Percentiles rank a stretch among this genome's conserved stretches.
Conservation (phyloP, 164 flowering plant species). For the Umbellularia californica region DNA sequence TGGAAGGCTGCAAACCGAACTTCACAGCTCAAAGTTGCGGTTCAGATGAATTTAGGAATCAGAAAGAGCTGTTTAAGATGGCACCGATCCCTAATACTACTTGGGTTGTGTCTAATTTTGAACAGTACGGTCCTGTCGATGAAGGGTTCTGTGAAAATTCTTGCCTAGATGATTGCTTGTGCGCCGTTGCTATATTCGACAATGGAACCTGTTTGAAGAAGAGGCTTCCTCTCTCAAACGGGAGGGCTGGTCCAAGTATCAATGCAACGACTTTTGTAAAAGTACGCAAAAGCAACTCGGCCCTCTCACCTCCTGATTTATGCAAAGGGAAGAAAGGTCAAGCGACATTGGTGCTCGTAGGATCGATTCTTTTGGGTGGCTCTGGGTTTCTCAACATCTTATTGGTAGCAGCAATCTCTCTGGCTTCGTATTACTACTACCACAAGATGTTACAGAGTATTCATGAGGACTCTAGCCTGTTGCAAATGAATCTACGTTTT, state of each 20-base stretch:
- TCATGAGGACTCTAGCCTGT: background rate
- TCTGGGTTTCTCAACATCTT: constrained; percentile 10
- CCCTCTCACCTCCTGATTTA: background rate
- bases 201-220: constrained; percentile 43
- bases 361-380: constrained; percentile 9
- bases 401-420: background rate
- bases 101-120: constrained; percentile 40
- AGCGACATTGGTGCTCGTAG: background rate
- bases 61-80: background rate
- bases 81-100: constrained; percentile 18
- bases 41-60: background rate
- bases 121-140: background rate
- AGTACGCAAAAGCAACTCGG: constrained; percentile 14
- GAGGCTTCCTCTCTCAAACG: constrained; percentile 37
- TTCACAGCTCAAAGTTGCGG: constrained; percentile 29
- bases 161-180: constrained; percentile 49
- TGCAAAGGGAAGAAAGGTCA: background rate
- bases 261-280: constrained; percentile 28
- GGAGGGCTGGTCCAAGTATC: constrained; percentile 12
- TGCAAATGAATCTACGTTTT: constrained; percentile 1
- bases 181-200: constrained; percentile 32
- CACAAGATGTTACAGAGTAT: background rate
- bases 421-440: background rate
- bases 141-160: constrained; percentile 33
- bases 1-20: constrained; percentile 37